Evolutionary conservation across 2,329 filamentous ascomycete genomes (phyloP), one percentile per base, ranked within the genome.

Genomic region (Penicillium freii): DNA sequence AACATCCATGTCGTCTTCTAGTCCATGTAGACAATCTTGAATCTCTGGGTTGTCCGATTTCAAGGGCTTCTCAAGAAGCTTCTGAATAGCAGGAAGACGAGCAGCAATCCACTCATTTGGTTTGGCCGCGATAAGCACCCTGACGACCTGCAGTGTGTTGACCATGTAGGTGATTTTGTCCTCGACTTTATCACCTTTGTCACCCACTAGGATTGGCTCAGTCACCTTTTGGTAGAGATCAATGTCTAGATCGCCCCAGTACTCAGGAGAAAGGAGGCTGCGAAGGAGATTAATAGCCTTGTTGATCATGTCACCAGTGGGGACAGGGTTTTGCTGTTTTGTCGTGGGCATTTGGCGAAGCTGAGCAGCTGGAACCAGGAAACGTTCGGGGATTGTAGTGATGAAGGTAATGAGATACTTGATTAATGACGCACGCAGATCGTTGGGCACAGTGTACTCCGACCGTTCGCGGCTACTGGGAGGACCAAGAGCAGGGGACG

Each of bases 321-420:
- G 79, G 10, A 84, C 71, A 15, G 83, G 77, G 19, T 82, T 72
- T 48, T 79, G 75, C 42, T 80, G 77, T 34, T 79, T 79, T 25
- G 79, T 77, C 42, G 76, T 71, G 1, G 72, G 69, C 13, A 79
- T 65, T 42, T 89, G 86, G 48, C 85, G 84, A 42, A 85, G 81
- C 66, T 87, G 89, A 15, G 85, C 82, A 23, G 89, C 89, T 15
- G 88, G 88, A 23, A 92, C 84, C 21, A 87, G 87, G 71, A 90
- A 97, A 34, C 92, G 86, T 74, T 97, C 94, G 19, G 89, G 88
- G 23, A 97, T 81, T 50, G 91, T 89, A 1, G 92, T 92, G 65
- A 97, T 96, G 74, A 97, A 97, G 59, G 94, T 90, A 31, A 97
- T 90, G 33, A 99, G 83, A 69, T 97, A 99, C 75, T 96, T 97